Base-by-base conservation (phyloP, 345 rosid genomes). In the Euphorbia lathyris region DNA sequence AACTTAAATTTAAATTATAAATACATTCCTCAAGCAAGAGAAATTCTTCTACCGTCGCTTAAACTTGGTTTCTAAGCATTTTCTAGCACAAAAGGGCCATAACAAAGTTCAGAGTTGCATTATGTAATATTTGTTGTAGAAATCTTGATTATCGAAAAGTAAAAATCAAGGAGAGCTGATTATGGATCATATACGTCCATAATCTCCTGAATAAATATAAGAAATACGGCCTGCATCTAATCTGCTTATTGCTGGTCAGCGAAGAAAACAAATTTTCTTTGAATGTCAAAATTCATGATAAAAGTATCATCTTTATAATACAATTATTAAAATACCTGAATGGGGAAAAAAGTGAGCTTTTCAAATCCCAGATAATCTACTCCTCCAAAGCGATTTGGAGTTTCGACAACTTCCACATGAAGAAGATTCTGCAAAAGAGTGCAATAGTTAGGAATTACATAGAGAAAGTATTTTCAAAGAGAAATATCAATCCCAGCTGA, bases 371-470 rank as follows among this genome's bases (percentile, higher is more conserved):
- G 80, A 79, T 91, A 94, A 36, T 78, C 83, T 30, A 72, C 68
- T 70, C 97, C 98, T 68, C 98, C 97, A 67, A 86, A 94, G 48
- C 85, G 87, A 70, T 94, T 87, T 0, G 95, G 91, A 9, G 97
- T 91, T 67, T 87, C 80, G 36, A 79, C 79, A 78, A 86, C 96
- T 81, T 71, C 81, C 58, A 91, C 92, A 68, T 50, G 74, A 29
- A 91, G 93, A 59, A 94, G 96, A 82, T 94, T 94, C 98, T 94
- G 85, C 73, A 82, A 63, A 68, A 34, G 45, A 58, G 7, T 38
- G 32, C 8, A 29, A 65, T 51, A 53, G 58, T 16, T 26, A 58
- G 22, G n/a, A 14, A 16, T 3, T 19, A 19, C 43, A 20, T 12
- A 30, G 25, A 9, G 9, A 27, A 0, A 3, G 17, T 17, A 9